These are phyloP conservation scores for Citropsis articulata DNA, from an alignment of 345 rosid species.

Conservation along the genomic window DNA sequence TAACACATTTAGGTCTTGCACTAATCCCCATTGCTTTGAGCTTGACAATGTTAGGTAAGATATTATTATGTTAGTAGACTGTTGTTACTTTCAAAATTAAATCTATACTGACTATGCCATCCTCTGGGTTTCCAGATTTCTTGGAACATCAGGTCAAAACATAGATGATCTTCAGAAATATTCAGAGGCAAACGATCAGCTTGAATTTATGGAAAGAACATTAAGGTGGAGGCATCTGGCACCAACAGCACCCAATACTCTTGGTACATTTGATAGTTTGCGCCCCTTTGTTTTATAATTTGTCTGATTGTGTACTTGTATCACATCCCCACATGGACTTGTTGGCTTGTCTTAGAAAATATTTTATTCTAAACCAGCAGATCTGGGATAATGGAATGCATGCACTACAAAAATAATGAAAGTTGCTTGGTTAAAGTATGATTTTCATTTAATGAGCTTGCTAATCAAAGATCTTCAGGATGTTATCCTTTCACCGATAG, in stretches of 20 bases:
- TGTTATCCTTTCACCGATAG: conserved; percentile 94
- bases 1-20: conserved; percentile 86
- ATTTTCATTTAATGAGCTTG: conserved; percentile 3
- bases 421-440: background rate
- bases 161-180: conserved; percentile 89
- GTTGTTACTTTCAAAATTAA: background rate
- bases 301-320: background rate
- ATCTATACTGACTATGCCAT: conserved; percentile 10
- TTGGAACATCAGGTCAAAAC: conserved; percentile 99
- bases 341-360: background rate
- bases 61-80: background rate
- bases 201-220: conserved; percentile 92
- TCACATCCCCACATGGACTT: background rate
- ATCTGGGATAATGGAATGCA: background rate
- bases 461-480: conserved; percentile 39
- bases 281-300: background rate
- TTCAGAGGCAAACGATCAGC: conserved; percentile 73
- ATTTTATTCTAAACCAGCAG: background rate
- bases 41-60: conserved; percentile 72
- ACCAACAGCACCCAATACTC: conserved; percentile 96
- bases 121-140: conserved; percentile 54
- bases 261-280: conserved; percentile 41
- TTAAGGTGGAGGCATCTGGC: conserved; percentile 96
- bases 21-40: conserved; percentile 96
- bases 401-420: background rate